Base-by-base conservation (phyloP, 495 filamentous ascomycete genomes). In the Podospora appendiculata region DNA sequence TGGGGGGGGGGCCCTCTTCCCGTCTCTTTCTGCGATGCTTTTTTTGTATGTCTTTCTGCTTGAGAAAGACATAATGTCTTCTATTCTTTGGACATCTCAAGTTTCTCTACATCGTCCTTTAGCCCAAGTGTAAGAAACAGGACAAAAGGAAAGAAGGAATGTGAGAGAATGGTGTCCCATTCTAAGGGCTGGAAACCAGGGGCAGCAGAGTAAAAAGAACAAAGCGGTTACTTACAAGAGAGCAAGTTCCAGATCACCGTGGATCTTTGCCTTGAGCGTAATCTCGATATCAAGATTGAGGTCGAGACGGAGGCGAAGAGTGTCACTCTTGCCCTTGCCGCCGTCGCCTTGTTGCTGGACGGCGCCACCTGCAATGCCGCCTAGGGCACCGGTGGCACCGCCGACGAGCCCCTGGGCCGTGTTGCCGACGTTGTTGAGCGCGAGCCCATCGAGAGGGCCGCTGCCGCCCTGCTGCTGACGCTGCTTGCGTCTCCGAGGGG, bases 211-310 rank as follows among this genome's bases (percentile, higher is more conserved):
- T 19, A 45, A 45, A 16, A 43, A 41, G 47, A 48, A 25, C 25
- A 25, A 25, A 25, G 13, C 46, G 35, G 19, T 16, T 18, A 70
- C 86, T 76, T 73, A 92, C 89, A 96, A 77, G 61, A 96, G 77
- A 52, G 86, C 87, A 54, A 96, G 64, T 36, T 86, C 88, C 55
- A 95, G 72, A 76, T 95, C 90, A 68, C 90, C 89, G 60, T 92
- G 87, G 68, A 96, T 92, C 75, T 88, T 91, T 18, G 90, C 90
- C 79, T 95, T 94, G 33, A 96, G 77, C 52, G 90, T 86, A 41
- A 96, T 84, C 75, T 94, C 87, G 59, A 95, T 81, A 61, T 96
- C 90, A 47, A 96, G 70, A 66, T 95, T 94, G 45, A 95, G 67
- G 62, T 95, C 89, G 51, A 96, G 69, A 48, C 90, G 72, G 62